Conservation (phyloP, 106 monocot species). For the Allium cepa region DNA sequence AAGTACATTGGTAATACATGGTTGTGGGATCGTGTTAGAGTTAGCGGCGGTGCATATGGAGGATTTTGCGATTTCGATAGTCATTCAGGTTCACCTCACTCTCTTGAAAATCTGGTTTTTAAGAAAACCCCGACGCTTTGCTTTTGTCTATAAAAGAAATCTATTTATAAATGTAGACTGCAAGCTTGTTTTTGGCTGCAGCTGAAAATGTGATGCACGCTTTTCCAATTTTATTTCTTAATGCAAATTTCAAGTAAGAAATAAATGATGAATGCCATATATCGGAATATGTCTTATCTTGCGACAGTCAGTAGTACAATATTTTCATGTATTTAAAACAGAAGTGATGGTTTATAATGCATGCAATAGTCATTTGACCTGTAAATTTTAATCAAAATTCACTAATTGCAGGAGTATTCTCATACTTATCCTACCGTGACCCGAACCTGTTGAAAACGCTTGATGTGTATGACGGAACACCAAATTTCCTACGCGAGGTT, state of each 20-base stretch:
- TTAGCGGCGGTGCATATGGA: constrained; percentile 99
- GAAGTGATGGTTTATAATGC: neutral
- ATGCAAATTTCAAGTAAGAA: neutral
- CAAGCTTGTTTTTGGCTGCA: too few relatives aligned
- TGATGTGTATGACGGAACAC: constrained; percentile 88
- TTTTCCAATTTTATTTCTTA: too few relatives aligned
- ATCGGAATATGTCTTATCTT: neutral
- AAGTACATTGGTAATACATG: constrained; percentile 90
- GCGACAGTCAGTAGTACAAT: neutral
- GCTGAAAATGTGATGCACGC: too few relatives aligned
- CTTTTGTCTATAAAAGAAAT: too few relatives aligned
- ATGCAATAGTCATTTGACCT: neutral
- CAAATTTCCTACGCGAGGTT: constrained; percentile 74
- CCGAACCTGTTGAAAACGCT: constrained; percentile 92
- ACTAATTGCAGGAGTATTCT: constrained; percentile 70
- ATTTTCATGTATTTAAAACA: neutral
- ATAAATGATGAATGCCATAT: neutral
- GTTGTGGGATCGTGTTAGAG: constrained; percentile 97
- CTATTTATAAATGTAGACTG: too few relatives aligned
- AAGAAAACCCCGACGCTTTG: neutral
- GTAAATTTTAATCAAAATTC: neutral
- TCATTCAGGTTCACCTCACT: constrained; percentile 65
- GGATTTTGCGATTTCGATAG: constrained; percentile 97
- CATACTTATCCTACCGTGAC: constrained; percentile 91
- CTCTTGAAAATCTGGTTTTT: neutral